A percentile compares a stretch with the other conserved stretches of the same genome.
Conservation (phyloP, 2,329 filamentous ascomycete genomes). For the Akanthomyces muscarius region DNA sequence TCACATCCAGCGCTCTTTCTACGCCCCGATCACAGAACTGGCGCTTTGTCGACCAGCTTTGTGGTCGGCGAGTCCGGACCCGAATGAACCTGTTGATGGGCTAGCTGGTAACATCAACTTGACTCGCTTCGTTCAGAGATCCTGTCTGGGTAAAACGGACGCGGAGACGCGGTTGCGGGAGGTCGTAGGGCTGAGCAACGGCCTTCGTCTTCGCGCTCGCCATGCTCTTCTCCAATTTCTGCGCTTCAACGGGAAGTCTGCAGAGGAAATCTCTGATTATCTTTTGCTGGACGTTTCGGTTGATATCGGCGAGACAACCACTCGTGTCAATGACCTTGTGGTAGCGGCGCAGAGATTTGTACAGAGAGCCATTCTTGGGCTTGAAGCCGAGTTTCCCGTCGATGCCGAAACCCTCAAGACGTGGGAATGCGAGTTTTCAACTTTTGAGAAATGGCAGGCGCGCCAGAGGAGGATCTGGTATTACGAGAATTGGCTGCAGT, state of each 20-base stretch:
- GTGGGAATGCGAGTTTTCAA: constrained; percentile 9
- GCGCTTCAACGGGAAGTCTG: not conserved
- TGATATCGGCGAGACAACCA: not conserved
- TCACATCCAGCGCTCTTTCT: not conserved
- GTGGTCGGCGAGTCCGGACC: constrained; percentile 7
- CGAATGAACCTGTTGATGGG: not conserved
- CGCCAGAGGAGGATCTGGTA: constrained; percentile 8
- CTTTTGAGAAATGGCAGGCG: constrained; percentile 13
- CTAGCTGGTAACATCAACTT: constrained; percentile 4
- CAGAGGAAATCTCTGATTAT: not conserved
- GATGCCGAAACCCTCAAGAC: not conserved
- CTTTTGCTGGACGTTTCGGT: constrained; percentile 8
- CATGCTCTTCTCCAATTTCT: constrained; percentile 2
- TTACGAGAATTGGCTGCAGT: constrained; percentile 13
- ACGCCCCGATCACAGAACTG: not conserved
- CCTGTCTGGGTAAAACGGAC: not conserved
- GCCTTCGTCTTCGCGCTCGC: constrained; percentile 8
- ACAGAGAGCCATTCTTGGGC: constrained; percentile 6
- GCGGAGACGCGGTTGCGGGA: not conserved
- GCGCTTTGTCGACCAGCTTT: constrained; percentile 7
- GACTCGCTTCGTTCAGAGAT: constrained; percentile 7
- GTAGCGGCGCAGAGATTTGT: constrained; percentile 8
- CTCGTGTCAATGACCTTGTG: constrained; percentile 8
- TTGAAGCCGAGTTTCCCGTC: not conserved
- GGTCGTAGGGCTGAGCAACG: constrained; percentile 7